Conservation (phyloP, 768 basidiomycete genomes). For the Pisolithus marmoratus region DNA sequence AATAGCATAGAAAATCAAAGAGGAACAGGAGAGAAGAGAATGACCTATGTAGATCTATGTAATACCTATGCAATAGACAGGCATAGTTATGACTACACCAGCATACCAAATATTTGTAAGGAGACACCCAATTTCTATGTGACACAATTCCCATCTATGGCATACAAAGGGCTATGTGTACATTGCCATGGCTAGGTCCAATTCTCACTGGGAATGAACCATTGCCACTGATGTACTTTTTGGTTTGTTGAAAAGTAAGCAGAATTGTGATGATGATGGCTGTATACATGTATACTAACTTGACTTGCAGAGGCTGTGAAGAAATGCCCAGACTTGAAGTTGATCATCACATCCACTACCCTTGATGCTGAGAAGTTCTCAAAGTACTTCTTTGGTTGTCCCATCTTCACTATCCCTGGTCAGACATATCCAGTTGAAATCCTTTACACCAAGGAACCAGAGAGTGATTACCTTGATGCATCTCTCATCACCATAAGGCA, state of each 20-base stretch:
- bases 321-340: constrained; percentile 89
- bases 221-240: constrained; percentile 99
- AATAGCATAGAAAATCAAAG: too few species aligned
- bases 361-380: constrained; percentile 99
- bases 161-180: too few species aligned
- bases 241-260: constrained; percentile 72
- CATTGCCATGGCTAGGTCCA: too few species aligned
- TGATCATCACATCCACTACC: constrained; percentile 98
- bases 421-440: constrained; percentile 96
- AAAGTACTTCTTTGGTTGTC: constrained; percentile 97
- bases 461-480: constrained; percentile 94
- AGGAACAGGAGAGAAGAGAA: too few species aligned
- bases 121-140: too few species aligned
- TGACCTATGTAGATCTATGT: too few species aligned
- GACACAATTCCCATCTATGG: too few species aligned
- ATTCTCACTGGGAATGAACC: too few species aligned
- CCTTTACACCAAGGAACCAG: constrained; percentile 98
- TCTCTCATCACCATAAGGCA: constrained; percentile 99
- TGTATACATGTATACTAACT: constrained; percentile 13
- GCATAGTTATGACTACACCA: too few species aligned
- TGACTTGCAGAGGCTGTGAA: constrained; percentile 77
- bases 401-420: constrained; percentile 98
- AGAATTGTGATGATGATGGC: neutral
- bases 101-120: too few species aligned
- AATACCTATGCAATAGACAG: too few species aligned